A percentile compares a stretch with the other conserved stretches of the same genome.
Conservation (phyloP, 495 filamentous ascomycete species). For the Penicillium nucicola region DNA sequence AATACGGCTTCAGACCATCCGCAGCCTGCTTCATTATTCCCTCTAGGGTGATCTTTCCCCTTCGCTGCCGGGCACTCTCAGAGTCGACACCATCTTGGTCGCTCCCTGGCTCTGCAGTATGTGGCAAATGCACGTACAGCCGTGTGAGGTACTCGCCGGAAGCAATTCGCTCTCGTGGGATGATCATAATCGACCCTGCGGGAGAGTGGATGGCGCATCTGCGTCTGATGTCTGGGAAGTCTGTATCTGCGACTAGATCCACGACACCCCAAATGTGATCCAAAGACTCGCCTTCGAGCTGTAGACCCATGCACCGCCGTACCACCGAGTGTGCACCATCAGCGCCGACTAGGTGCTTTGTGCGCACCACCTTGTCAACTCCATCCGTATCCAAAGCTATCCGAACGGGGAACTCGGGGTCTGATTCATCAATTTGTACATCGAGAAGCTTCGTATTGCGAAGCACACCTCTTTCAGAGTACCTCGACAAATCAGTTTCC, state of each 20-base stretch:
- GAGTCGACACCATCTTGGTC: constrained; percentile 4
- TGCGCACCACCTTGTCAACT: constrained; percentile 2
- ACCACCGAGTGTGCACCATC: constrained; percentile 34
- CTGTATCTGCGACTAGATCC: constrained; percentile 33
- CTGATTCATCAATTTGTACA: constrained; percentile 6
- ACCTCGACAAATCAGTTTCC: constrained; percentile 19
- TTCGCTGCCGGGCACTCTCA: constrained; percentile 17
- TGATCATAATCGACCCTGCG: constrained; percentile 27
- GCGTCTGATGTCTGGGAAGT: constrained; percentile 38
- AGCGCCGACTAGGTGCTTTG: constrained; percentile 26
- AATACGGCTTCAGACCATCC: constrained; percentile 33
- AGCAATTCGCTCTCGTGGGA: constrained; percentile 28
- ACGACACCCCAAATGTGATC: constrained; percentile 39
- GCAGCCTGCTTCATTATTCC: constrained; percentile 28
- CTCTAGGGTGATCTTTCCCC: constrained; percentile 27
- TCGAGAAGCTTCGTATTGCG: constrained; percentile 6
- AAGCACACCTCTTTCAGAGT: constrained; percentile 8
- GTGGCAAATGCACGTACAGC: constrained; percentile 50
- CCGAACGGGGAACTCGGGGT: not conserved
- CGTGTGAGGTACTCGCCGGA: constrained; percentile 52
- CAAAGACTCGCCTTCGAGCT: constrained; percentile 39
- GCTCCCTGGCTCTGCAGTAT: too few relatives aligned
- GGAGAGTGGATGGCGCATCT: constrained; percentile 32
- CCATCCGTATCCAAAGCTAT: not conserved
- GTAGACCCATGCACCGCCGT: constrained; percentile 33